Conservation (phyloP, 768 basidiomycete species). For the Psilocybe azurescens region DNA sequence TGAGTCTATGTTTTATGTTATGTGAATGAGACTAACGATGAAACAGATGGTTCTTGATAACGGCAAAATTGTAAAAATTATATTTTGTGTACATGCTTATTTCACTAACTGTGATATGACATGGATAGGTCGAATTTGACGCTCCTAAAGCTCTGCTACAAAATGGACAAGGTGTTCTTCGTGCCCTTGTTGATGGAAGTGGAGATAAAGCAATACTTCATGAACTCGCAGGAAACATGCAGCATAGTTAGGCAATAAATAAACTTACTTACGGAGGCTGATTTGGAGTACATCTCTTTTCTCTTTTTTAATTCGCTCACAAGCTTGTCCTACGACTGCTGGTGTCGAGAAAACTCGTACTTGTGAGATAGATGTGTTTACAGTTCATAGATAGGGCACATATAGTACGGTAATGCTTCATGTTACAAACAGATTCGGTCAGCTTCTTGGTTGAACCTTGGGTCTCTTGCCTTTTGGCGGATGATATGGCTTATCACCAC, state of each 20-base stretch:
- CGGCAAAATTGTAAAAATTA: conserved; percentile 47
- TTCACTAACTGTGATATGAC: not conserved
- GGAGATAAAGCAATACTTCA: conserved; percentile 20
- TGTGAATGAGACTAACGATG: conserved; percentile 15
- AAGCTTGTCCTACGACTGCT: no score
- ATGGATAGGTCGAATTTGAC: conserved; percentile 7
- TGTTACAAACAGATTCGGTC: no score
- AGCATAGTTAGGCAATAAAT: not conserved
- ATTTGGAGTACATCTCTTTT: no score
- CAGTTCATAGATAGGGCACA: no score
- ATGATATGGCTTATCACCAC: no score
- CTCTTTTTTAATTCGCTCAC: no score
- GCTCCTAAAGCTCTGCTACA: conserved; percentile 17
- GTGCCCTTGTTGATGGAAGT: conserved; percentile 22
- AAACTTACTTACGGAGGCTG: not conserved
- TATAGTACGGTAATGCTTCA: no score
- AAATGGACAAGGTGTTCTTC: conserved; percentile 14
- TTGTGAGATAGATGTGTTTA: no score
- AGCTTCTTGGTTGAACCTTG: no score
- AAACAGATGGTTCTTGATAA: conserved; percentile 56
- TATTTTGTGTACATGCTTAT: conserved; percentile 16
- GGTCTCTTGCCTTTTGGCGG: no score
- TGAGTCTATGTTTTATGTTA: conserved; percentile 26
- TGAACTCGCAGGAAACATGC: conserved; percentile 19
- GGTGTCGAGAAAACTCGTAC: no score